Conservation (phyloP, 2,329 filamentous ascomycete genomes). For the Juglanconis juglandina region DNA sequence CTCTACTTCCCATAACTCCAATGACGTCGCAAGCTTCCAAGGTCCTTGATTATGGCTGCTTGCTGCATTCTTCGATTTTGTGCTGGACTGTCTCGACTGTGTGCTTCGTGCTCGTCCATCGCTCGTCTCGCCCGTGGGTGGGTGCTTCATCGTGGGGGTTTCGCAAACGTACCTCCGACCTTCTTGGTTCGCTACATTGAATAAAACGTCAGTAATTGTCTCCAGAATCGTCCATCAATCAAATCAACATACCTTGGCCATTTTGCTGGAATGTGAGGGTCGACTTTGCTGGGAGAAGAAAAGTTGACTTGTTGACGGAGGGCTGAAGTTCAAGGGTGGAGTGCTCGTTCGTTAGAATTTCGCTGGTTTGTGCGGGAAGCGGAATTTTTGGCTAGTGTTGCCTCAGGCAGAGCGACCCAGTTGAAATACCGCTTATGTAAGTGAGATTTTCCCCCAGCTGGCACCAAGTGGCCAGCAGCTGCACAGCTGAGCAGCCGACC, state of each 20-base stretch:
- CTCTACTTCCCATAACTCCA: background rate
- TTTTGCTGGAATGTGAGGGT: constrained; percentile 16
- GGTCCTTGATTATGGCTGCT: background rate
- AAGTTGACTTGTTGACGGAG: constrained; percentile 14
- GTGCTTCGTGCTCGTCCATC: constrained; percentile 15
- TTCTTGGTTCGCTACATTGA: constrained; percentile 74
- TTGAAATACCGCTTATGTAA: background rate
- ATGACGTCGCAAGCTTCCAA: background rate
- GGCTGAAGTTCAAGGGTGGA: constrained; percentile 11
- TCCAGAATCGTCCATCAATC: background rate
- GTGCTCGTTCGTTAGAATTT: constrained; percentile 12
- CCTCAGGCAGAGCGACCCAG: constrained; percentile 13
- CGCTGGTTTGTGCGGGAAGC: constrained; percentile 14
- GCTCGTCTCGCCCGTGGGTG: constrained; percentile 8
- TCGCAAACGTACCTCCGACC: constrained; percentile 38
- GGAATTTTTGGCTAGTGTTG: constrained; percentile 10
- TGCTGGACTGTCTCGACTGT: background rate
- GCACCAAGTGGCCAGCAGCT: background rate
- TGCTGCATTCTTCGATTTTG: background rate
- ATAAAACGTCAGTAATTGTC: background rate
- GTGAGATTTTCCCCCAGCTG: background rate
- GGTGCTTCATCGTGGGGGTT: background rate
- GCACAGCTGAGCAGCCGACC: too few relatives aligned
- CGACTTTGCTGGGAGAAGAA: constrained; percentile 18
- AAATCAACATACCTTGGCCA: constrained; percentile 17